phyloP scores from a whole-genome alignment of 148 eudicot species.

The Rhododendron simsii region DNA sequence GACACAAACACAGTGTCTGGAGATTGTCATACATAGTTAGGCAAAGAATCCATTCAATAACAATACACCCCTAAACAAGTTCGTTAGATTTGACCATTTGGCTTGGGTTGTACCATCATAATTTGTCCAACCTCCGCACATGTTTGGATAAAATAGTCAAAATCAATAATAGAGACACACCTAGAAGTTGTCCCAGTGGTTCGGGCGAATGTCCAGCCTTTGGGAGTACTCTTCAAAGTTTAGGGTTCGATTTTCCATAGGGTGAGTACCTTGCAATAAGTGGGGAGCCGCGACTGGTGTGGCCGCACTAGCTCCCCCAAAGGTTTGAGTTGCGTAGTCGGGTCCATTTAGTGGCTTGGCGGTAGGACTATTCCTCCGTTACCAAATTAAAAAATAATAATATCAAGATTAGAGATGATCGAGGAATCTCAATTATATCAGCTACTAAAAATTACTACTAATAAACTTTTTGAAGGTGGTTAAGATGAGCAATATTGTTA shows the following conservation, averaged over 20 bases:
- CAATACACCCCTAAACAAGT: neutral
- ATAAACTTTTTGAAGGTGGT: conserved; percentile 7
- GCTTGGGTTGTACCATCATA: neutral
- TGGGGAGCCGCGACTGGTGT: too few species aligned
- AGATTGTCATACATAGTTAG: neutral
- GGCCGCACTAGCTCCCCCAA: too few species aligned
- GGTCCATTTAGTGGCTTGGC: too few species aligned
- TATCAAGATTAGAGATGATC: neutral
- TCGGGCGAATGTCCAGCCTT: too few species aligned
- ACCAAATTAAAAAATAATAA: neutral
- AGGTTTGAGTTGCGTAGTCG: too few species aligned
- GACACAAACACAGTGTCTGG: neutral
- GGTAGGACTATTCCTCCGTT: too few species aligned
- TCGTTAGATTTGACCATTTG: neutral
- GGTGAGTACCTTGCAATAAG: too few species aligned
- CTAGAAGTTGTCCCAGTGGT: too few species aligned
- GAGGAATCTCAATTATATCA: neutral
- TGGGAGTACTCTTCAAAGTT: too few species aligned
- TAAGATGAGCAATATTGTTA: conserved; percentile 16
- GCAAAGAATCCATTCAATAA: neutral
- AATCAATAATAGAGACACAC: neutral
- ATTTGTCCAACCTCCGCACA: neutral
- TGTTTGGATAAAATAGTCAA: neutral
- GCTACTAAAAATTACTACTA: neutral
- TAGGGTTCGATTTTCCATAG: too few species aligned